Evolutionary conservation across 139 green algal species (phyloP), one percentile per base, ranked within the genome.

Genomic region (Volvox reticuliferus): DNA sequence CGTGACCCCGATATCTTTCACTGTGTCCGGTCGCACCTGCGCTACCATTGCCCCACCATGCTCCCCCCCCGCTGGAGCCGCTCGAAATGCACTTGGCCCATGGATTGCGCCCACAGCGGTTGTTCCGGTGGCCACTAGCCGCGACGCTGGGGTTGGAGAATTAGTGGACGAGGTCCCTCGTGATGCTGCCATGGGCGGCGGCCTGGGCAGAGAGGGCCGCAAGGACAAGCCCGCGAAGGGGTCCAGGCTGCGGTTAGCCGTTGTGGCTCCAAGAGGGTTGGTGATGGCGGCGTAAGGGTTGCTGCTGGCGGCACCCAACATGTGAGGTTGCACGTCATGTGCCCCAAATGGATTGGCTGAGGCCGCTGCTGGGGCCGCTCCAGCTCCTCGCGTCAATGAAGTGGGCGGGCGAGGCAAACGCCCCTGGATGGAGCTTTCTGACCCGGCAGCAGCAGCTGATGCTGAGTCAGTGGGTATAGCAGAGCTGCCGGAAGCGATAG

Each of bases 141-240:
- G 44, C 44, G 9, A 55, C 44, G 9, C 44, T 9, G 5, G 44
- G 44, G 44, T 14, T 5, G 44, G 44, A 55, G 19, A 21, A 16
- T 9, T 0, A 16, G 24, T 18, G 24, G 71, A 6, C 1, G 24
- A 1, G 44, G 33, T 13, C 18, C 55, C n/a, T n/a, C 26, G 13
- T 17, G 55, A 12, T n/a, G 73, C 12, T 13, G 6, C 86, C 86
- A 90, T 90, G 35, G 86, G 55, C 1, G 86, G 86, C 13, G 86
- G 86, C 28, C 86, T 65, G 2, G 32, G 73, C 21, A 77, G 75
- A 2, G 28, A n/a, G 3, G 86, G 86, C 30, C 28, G 67, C 28
- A 90, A 12, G 2, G 86, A 65, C 22, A 90, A 61, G 55, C 84
- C 86, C 24, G 86, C 86, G 21, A 90, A 90, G 13, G 86, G 86